These are phyloP conservation scores for Gnomoniopsis sp. DNA, from an alignment of 2,329 filamentous ascomycete genomes.

Conservation along the genomic window DNA sequence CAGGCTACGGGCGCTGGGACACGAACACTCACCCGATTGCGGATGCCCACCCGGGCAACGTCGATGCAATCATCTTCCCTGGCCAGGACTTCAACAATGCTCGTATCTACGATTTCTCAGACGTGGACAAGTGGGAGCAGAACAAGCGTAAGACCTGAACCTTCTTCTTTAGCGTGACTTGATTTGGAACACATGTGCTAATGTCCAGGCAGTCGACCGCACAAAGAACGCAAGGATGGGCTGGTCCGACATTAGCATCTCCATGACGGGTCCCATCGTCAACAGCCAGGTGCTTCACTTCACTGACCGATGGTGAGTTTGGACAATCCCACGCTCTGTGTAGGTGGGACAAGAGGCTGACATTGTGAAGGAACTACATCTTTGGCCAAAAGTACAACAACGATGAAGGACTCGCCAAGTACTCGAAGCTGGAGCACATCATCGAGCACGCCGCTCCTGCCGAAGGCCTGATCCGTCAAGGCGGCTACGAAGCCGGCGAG, in stretches of 20 bases:
- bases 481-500: conserved; percentile 19
- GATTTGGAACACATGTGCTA: neutral
- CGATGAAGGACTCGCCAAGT: conserved; percentile 46
- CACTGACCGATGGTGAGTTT: conserved; percentile 67
- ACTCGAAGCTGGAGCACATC: conserved; percentile 31
- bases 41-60: conserved; percentile 74
- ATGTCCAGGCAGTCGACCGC: conserved; percentile 60
- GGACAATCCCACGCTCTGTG: too few species aligned
- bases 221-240: conserved; percentile 82
- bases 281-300: conserved; percentile 76
- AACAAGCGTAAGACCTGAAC: conserved; percentile 60
- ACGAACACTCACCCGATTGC: conserved; percentile 82
- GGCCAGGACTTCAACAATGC: conserved; percentile 95
- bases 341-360: conserved; percentile 15
- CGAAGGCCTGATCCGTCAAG: conserved; percentile 22
- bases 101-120: conserved; percentile 74
- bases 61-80: conserved; percentile 75
- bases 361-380: conserved; percentile 67
- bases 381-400: conserved; percentile 73
- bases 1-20: conserved; percentile 80
- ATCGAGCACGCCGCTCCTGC: conserved; percentile 22
- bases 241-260: conserved; percentile 84
- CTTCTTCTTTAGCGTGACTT: neutral
- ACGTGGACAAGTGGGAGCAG: conserved; percentile 74
- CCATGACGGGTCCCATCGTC: conserved; percentile 70